phyloP scores from a whole-genome alignment of 306 rosid genomes.

The Cucumis hystrix region DNA sequence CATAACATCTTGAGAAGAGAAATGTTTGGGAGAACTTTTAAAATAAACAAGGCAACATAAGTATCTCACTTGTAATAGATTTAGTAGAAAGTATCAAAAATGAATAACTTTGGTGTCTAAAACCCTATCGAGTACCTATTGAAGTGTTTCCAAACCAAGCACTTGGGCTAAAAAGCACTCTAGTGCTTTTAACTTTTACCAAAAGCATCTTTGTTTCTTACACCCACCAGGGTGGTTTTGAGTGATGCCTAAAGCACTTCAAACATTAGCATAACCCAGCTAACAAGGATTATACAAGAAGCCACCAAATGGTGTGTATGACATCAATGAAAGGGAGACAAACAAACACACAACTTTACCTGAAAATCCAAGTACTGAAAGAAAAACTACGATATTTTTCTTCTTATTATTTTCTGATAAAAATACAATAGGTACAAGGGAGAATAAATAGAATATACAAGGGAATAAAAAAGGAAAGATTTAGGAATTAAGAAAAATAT shows the following conservation, averaged over 20 bases:
- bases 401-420: no score
- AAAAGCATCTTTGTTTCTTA: background rate
- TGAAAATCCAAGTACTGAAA: no score
- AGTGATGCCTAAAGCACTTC: background rate
- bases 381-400: no score
- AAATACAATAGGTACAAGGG: no score
- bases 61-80: background rate
- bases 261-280: background rate
- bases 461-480: no score
- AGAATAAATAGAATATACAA: no score
- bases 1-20: background rate
- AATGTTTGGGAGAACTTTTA: background rate
- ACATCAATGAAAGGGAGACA: background rate
- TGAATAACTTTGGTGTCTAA: background rate
- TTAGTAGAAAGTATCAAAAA: background rate
- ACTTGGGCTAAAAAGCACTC: background rate
- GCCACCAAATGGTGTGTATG: background rate
- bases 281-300: background rate
- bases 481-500: no score
- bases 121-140: background rate
- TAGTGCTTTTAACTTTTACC: background rate
- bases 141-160: background rate
- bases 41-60: background rate
- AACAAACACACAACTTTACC: no score
- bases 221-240: background rate